Percentiles rank a stretch among this genome's conserved stretches.
phyloP scores from a whole-genome alignment of 2,329 filamentous ascomycete genomes.

The Verticillium klebahnii region DNA sequence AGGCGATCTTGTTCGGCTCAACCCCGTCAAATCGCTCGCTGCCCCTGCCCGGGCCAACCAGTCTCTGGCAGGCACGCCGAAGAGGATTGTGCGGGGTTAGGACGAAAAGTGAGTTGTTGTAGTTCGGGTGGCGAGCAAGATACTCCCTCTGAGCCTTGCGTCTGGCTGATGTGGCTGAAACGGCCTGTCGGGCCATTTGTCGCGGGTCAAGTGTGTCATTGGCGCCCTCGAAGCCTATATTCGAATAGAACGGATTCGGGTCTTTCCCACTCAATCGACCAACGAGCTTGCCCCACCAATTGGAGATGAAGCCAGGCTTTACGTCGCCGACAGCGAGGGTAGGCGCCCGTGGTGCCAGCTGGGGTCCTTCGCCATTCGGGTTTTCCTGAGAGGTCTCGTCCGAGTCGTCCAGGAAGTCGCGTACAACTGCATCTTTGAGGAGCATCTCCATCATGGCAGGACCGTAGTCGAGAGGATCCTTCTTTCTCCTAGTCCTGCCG shows the following conservation, averaged over 20 bases:
- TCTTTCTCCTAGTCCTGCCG: conserved; percentile 53
- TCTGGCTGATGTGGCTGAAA: conserved; percentile 74
- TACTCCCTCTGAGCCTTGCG: conserved; percentile 91
- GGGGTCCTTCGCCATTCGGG: conserved; percentile 24
- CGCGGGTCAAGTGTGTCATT: conserved; percentile 80
- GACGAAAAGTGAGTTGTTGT: conserved; percentile 88
- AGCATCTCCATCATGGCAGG: conserved; percentile 93
- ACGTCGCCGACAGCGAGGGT: conserved; percentile 35
- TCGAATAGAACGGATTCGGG: conserved; percentile 93
- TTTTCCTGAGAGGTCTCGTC: conserved; percentile 37
- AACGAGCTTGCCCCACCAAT: conserved; percentile 56
- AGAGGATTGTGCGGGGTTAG: conserved; percentile 76
- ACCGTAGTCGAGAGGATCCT: conserved; percentile 87
- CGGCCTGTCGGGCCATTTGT: conserved; percentile 85
- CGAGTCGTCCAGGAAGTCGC: conserved; percentile 84
- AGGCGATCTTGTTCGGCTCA: conserved; percentile 80
- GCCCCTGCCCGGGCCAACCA: conserved; percentile 89
- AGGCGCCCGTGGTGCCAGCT: conserved; percentile 24
- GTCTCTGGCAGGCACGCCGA: conserved; percentile 76
- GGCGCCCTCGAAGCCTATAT: conserved; percentile 59
- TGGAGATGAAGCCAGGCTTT: conserved; percentile 55
- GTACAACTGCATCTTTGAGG: conserved; percentile 90
- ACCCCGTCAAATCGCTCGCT: conserved; percentile 83
- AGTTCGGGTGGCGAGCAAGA: conserved; percentile 76
- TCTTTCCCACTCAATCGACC: conserved; percentile 60